Base-by-base conservation (phyloP, 441 rosid species). In the Populus hybrid region DNA sequence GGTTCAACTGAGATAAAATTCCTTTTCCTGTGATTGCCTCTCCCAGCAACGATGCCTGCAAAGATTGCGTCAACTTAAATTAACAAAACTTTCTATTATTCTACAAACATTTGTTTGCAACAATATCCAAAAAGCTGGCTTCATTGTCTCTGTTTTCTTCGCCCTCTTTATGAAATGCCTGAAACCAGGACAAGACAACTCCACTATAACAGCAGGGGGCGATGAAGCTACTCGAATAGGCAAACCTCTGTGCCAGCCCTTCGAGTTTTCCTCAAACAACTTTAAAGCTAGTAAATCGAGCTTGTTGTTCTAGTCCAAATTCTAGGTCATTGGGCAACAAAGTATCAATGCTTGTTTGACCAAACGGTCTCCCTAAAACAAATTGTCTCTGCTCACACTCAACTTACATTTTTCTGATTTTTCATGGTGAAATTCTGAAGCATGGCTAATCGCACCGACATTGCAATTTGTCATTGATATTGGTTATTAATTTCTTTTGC, bases 11-110 rank as follows among this genome's bases (percentile, higher is more conserved):
- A 23, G 95, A 59, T 63, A 94, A 84, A 71, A 94, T 94, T 66
- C 98, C 98, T 85, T 94, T 93, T 70, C 98, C 98, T 2, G 98
- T 94, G 74, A 93, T 6, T 0, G 79, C 98, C 84, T 94, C 98
- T 24, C 98, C 98, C 67, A 94, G 24, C 84, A 94, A 76, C 1
- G 98, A 94, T 57, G 98, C 97, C 98, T 94, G 83, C 82, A 11
- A 71, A 72, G 42, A 11, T 30, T 16, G 46, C 23, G 71, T 0
- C 3, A n/a, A 59, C 26, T 59, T 20, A 14, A 14, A 72, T 72
- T 72, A 11, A 12, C 21, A 36, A 5, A 12, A 35, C 32, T 30
- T 30, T 30, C 4, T 30, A 20, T 23, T 10, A 23, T 9, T 35
- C 18, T n/a, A 36, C 53, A 63, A 57, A 34, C 26, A 10, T 73